Conservation (phyloP, 306 rosid species). For the Amphicarpaea edgeworthii region DNA sequence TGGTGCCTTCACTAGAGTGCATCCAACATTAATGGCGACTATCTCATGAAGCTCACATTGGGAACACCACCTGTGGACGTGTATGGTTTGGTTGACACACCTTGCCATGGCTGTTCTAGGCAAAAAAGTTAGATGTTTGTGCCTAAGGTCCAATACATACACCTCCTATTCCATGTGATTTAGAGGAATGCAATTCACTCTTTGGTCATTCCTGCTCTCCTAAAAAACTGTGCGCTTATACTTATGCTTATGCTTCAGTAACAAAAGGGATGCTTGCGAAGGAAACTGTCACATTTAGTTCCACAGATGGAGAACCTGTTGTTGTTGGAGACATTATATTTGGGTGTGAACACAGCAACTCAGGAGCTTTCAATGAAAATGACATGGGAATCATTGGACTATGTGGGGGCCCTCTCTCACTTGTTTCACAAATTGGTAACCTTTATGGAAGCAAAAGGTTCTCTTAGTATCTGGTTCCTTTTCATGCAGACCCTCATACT, state of each 20-base stretch:
- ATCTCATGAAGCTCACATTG: slow-evolving; percentile 60
- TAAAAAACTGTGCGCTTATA: slow-evolving; percentile 53
- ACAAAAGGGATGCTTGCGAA: slow-evolving; percentile 56
- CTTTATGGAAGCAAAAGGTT: slow-evolving; percentile 55
- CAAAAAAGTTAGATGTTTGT: slow-evolving; percentile 58
- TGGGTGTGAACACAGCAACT: slow-evolving; percentile 66
- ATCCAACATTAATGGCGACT: slow-evolving; percentile 61
- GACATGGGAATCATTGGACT: slow-evolving; percentile 72
- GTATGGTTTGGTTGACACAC: slow-evolving; percentile 63
- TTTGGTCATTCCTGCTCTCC: slow-evolving; percentile 50
- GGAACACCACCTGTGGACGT: slow-evolving; percentile 68
- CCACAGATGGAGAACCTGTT: slow-evolving; percentile 25
- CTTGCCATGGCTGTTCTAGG: slow-evolving; percentile 55
- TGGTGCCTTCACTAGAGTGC: slow-evolving; percentile 43
- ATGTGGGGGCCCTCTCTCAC: slow-evolving; percentile 65
- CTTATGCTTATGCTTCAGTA: slow-evolving; percentile 50
- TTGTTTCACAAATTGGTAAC: slow-evolving; percentile 60
- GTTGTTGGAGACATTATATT: slow-evolving; percentile 49
- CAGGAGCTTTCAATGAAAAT: slow-evolving; percentile 60
- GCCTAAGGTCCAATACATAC: slow-evolving; percentile 58
- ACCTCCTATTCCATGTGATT: slow-evolving; percentile 51
- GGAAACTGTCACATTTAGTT: slow-evolving; percentile 52
- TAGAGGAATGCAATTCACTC: slow-evolving; percentile 49
- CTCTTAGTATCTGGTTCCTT: slow-evolving; percentile 69
- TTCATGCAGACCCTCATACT: slow-evolving; percentile 54